Evolutionary conservation across 306 rosid genomes (phyloP), one percentile per base, ranked within the genome.

Genomic region (Prunus mira): DNA sequence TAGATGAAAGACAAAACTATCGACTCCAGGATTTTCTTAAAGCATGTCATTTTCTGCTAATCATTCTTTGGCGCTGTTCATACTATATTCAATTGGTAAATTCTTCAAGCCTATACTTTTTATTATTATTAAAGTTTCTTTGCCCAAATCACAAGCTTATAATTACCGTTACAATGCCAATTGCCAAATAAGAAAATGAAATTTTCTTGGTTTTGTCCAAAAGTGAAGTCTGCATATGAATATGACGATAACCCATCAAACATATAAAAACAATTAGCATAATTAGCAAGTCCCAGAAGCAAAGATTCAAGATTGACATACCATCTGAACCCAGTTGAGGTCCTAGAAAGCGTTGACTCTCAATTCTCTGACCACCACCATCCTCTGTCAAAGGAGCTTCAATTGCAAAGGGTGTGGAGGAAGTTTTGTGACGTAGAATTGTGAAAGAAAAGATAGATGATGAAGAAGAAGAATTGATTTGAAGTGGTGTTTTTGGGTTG

Each of bases 291-390:
- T 47, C 19, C 67, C 72, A 66, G 32, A 75, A 43, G 68, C 50
- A 77, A 41, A 69, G 25, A 65, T 5, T 1, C 67, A 52, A 77
- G 69, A 24, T 65, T 78, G 1, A 67, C 83, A n/a, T 83, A 84
- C 92, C 86, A 71, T 70, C 67, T 56, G 80, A 45, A 76, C 61
- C 65, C 66, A 58, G 56, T 60, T 50, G 90, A 13, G 69, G 69
- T 54, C 47, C 65, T 0, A 12, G 61, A 18, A 11, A 30, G 62
- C 72, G 85, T 85, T 86, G 92, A 86, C 86, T 79, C 73, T 55
- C 72, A 10, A 67, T 68, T 66, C 13, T 58, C 17, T 11, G 72
- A 22, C 9, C 81, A 54, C n/a, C 80, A 43, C 20, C 47, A 41
- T n/a, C 78, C 75, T 12, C 41, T 56, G 24, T 71, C 56, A 52